A percentile compares a stretch with the other conserved stretches of the same genome.
Conservation (phyloP, 306 rosid genomes). For the Citrullus colocynthis region DNA sequence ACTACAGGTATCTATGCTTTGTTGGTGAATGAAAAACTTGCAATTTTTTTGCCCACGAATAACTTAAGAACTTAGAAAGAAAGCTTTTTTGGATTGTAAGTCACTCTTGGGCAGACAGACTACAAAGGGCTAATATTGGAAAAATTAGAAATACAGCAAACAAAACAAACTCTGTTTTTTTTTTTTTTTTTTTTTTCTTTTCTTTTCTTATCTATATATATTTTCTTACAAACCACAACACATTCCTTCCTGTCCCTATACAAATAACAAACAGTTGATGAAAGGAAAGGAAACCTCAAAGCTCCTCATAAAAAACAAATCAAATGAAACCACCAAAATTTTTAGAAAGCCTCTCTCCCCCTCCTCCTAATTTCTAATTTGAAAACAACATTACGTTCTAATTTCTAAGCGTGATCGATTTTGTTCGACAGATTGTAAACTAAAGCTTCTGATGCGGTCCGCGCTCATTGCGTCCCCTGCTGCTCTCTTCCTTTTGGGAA, state of each 20-base stretch:
- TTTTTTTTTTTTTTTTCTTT: background rate
- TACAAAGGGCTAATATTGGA: background rate
- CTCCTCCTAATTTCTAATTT: no score
- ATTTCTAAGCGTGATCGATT: background rate
- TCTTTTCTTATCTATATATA: background rate
- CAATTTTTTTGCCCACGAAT: background rate
- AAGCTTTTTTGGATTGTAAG: background rate
- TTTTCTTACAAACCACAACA: background rate
- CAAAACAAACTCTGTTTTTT: background rate
- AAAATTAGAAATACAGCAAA: background rate
- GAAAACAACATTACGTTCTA: background rate
- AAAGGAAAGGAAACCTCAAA: background rate
- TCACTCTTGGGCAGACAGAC: background rate
- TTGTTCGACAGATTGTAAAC: background rate
- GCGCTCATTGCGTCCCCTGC: background rate
- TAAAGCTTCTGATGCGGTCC: background rate
- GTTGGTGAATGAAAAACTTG: no score
- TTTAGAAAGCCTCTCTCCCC: no score
- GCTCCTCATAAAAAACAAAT: background rate
- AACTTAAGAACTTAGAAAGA: background rate
- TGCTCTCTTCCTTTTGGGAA: slow-evolving; percentile 2
- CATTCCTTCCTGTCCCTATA: background rate
- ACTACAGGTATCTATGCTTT: no score
- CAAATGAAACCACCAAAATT: no score
- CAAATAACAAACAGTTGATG: background rate